These are phyloP conservation scores for Gloeopeniophorella convolvens DNA, from an alignment of 768 basidiomycete genomes.

Conservation along the genomic window DNA sequence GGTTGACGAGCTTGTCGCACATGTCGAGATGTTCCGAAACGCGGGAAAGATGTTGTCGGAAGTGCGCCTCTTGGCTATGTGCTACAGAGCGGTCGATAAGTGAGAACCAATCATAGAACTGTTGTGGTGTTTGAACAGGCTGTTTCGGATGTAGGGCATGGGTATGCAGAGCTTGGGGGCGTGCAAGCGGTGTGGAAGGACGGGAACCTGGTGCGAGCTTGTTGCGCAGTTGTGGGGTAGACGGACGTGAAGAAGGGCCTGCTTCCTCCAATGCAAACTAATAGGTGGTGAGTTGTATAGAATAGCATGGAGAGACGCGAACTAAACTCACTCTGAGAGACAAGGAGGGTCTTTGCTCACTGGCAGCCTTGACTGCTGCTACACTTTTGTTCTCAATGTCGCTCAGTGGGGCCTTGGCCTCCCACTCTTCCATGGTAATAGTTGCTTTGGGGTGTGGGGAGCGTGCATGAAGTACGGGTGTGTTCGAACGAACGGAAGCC, in stretches of 20 bases:
- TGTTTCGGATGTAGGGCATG: conserved; percentile 68
- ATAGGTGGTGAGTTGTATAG: background rate
- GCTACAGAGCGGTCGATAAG: conserved; percentile 85
- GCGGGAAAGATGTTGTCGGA: conserved; percentile 74
- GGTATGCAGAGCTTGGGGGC: conserved; percentile 17
- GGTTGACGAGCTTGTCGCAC: conserved; percentile 67
- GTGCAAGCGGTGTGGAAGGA: conserved; percentile 24
- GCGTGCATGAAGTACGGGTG: conserved; percentile 21
- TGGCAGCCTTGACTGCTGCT: conserved; percentile 50
- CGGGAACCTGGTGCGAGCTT: conserved; percentile 24
- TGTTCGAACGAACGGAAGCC: conserved; percentile 14
- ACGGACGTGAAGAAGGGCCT: conserved; percentile 37
- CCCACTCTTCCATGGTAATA: conserved; percentile 88
- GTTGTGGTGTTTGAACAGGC: conserved; percentile 85
- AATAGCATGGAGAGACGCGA: background rate
- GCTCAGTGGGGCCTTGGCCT: conserved; percentile 67
- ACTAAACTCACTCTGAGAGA: conserved; percentile 62
- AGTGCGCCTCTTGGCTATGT: conserved; percentile 90
- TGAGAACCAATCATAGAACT: conserved; percentile 96
- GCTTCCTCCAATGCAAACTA: conserved; percentile 39
- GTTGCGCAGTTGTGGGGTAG: conserved; percentile 35
- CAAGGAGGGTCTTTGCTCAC: conserved; percentile 47
- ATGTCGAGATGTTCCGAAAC: conserved; percentile 70
- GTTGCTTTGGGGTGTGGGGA: conserved; percentile 35
- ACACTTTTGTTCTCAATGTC: conserved; percentile 67